Evolutionary conservation across 768 basidiomycete species (phyloP).

Genomic region (Porpolomopsis calyptriformis): DNA sequence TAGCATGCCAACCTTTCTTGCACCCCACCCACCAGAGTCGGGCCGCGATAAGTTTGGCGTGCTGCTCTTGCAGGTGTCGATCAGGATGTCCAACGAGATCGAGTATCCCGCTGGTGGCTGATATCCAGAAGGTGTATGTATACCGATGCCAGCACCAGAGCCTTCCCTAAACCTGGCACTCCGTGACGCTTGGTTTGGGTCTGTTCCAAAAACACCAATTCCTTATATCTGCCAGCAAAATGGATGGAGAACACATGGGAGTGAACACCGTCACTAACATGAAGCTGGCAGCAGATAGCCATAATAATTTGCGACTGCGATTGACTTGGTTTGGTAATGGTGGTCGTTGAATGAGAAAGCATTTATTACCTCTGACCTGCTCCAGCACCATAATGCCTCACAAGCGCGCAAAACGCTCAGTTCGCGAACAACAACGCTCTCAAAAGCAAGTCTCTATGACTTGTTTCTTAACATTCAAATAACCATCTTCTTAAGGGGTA

Average conservation of each 20-base stretch:
- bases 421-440: slow-evolving; percentile 32
- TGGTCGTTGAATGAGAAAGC: neutral
- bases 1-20: neutral
- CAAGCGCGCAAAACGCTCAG: slow-evolving; percentile 47
- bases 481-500: slow-evolving; percentile 26
- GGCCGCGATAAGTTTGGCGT: neutral
- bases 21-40: neutral
- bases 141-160: neutral
- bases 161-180: neutral
- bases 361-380: neutral
- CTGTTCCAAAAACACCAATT: neutral
- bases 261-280: too few relatives aligned
- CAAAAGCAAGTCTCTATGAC: slow-evolving; percentile 28
- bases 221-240: neutral
- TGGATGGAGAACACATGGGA: too few relatives aligned
- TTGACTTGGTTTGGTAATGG: too few relatives aligned
- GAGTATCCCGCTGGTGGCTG: neutral
- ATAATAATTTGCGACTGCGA: too few relatives aligned
- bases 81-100: neutral
- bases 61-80: neutral
- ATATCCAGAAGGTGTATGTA: neutral
- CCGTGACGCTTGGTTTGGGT: too few relatives aligned
- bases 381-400: slow-evolving; percentile 40
- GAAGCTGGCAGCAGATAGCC: too few relatives aligned
- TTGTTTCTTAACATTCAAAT: neutral